Conservation (phyloP, 2,329 filamentous ascomycete species). For the Neoscytalidium dimidiatum region DNA sequence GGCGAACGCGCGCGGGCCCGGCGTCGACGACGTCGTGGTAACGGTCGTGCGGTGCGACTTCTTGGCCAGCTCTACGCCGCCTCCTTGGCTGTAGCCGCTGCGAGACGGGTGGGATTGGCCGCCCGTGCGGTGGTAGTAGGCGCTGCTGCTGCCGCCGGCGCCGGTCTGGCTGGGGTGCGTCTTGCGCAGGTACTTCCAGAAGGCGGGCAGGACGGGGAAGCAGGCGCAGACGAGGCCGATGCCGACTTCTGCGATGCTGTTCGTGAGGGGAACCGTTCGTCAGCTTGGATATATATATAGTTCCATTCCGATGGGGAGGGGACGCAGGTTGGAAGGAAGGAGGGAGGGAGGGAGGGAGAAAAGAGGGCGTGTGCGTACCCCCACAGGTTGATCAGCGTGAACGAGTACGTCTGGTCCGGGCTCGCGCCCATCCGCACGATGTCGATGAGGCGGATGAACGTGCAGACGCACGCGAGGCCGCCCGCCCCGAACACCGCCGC, state of each 20-base stretch:
- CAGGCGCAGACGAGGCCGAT: constrained; percentile 23
- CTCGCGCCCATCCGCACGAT: constrained; percentile 35
- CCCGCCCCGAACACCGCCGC: constrained; percentile 41
- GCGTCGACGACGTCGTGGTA: not conserved
- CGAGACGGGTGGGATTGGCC: not conserved
- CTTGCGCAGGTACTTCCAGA: constrained; percentile 16
- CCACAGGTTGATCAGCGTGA: constrained; percentile 39
- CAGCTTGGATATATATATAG: not conserved
- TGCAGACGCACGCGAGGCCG: constrained; percentile 41
- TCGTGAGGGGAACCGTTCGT: not conserved
- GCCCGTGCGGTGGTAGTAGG: not conserved
- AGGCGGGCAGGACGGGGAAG: constrained; percentile 18
- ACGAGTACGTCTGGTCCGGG: constrained; percentile 37
- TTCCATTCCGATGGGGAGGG: not conserved
- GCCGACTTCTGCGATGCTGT: constrained; percentile 24
- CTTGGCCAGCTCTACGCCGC: constrained; percentile 5
- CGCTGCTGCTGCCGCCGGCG: no score
- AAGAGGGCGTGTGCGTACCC: constrained; percentile 31
- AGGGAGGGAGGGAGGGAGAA: not conserved
- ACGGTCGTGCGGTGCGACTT: not conserved
- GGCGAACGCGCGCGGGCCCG: not conserved
- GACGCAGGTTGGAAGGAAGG: not conserved
- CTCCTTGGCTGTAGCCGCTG: not conserved
- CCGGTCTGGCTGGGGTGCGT: not conserved
- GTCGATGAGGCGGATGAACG: constrained; percentile 40